A percentile compares a stretch with the other conserved stretches of the same genome.
Conservation (phyloP, 345 rosid species). For the Linum tenue region DNA sequence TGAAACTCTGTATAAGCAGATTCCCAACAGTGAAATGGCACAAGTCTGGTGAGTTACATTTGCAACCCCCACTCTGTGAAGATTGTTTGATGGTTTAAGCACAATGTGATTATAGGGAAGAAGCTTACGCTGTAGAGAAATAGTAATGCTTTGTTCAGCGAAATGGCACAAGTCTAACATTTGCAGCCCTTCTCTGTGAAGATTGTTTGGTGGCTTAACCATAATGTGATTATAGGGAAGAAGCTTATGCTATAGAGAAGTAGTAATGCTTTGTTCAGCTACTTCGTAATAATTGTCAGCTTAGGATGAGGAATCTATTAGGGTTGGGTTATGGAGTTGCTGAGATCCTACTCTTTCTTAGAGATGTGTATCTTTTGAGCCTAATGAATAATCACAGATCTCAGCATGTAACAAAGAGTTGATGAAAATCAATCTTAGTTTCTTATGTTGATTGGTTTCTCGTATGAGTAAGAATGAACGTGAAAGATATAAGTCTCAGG, state of each 20-base stretch:
- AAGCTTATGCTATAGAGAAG: not conserved
- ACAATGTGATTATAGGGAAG: not conserved
- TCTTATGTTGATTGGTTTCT: not conserved
- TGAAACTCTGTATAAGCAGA: constrained; percentile 66
- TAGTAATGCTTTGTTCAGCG: constrained; percentile 24
- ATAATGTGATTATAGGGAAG: not conserved
- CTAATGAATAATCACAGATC: not conserved
- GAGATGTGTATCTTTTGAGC: not conserved
- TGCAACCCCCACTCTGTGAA: not conserved
- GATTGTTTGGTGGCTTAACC: not conserved
- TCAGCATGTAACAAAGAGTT: not conserved
- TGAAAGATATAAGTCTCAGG: not conserved
- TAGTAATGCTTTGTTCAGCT: constrained; percentile 17
- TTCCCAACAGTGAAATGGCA: constrained; percentile 84
- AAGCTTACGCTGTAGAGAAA: not conserved
- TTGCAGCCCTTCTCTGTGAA: not conserved
- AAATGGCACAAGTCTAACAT: constrained; percentile 82
- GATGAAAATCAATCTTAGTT: not conserved
- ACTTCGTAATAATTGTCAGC: too few species aligned
- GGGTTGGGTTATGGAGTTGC: too few species aligned
- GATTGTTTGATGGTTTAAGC: not conserved
- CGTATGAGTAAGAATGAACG: not conserved
- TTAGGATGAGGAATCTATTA: too few species aligned
- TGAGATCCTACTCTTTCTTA: too few species aligned
- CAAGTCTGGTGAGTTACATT: constrained; percentile 65